Base-by-base conservation (phyloP, 805 yeast genomes). In the Candida piceae region DNA sequence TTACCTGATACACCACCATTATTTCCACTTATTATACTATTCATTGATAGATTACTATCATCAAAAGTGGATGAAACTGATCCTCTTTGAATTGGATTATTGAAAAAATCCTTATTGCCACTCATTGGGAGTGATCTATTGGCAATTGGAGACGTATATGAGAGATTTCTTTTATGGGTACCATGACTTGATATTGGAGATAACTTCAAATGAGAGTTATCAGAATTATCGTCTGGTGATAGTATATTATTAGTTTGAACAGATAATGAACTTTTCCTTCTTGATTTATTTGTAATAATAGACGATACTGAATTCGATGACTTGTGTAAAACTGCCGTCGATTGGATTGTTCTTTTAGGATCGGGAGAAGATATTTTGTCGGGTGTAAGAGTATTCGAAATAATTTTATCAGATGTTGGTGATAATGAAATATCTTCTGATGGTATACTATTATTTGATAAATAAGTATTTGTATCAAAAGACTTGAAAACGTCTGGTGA, bases 121-220 rank as follows among this genome's bases (percentile, higher is more conserved):
- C 4, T 20, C 15, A 20, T 18, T 33, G 4, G 31, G 18, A n/a
- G 18, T 29, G 31, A 23, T 12, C 41, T 33, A 15, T 29, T 24
- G 10, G 28, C 35, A 13, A 30, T 10, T 7, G 47, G 49, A n/a
- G 40, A 28, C 15, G 20, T 35, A 17, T 31, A 30, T 7, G 50
- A 44, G 10, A 41, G 47, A n/a, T 46, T 39, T 23, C 46, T 35
- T 33, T 44, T 29, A 29, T 43, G 50, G 1, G 45, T 11, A 22
- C 15, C 23, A 13, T 21, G 34, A n/a, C 15, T 13, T 18, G 30
- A 19, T 11, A 24, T 11, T 7, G 35, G 35, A 13, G 35, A 33
- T 7, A 21, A 37, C 16, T 16, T 41, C 7, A 20, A 40, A 24
- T 36, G 28, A 11, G 44, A 29, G 10, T 45, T 32, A 9, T 41